These are phyloP conservation scores for Sordariomycetes sp. DNA, from an alignment of 2,329 filamentous ascomycete species.

Conservation along the genomic window DNA sequence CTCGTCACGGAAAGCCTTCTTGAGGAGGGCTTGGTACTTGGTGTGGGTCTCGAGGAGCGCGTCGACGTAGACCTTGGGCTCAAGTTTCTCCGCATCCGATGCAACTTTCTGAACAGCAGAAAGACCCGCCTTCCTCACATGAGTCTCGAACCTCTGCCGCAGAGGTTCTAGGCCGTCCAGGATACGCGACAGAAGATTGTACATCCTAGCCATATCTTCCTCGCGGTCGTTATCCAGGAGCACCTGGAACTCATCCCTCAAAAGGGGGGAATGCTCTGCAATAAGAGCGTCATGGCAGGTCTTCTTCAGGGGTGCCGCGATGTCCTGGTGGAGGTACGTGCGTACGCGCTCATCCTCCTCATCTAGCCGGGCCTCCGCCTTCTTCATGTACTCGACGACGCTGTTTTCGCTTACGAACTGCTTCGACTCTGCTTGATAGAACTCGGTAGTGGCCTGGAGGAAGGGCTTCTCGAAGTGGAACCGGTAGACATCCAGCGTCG, in stretches of 20 bases:
- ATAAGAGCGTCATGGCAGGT: conserved; percentile 85
- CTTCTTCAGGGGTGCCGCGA: conserved; percentile 72
- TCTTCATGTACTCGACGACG: conserved; percentile 99
- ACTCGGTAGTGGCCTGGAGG: conserved; percentile 69
- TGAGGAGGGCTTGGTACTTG: conserved; percentile 84
- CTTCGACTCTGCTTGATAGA: conserved; percentile 87
- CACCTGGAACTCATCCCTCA: conserved; percentile 91
- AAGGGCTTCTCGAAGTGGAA: conserved; percentile 90
- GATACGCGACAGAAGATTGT: conserved; percentile 79
- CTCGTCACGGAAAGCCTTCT: conserved; percentile 87
- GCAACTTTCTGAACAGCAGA: conserved; percentile 86
- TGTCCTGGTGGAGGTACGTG: conserved; percentile 86
- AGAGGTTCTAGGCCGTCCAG: conserved; percentile 86
- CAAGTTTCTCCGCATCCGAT: conserved; percentile 76
- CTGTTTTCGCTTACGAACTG: conserved; percentile 94
- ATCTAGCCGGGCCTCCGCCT: conserved; percentile 78
- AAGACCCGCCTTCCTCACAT: conserved; percentile 83
- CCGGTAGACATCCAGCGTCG: conserved; percentile 89
- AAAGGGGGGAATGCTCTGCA: conserved; percentile 71
- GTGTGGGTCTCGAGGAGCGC: conserved; percentile 89
- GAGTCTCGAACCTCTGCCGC: conserved; percentile 76
- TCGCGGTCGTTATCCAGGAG: conserved; percentile 89
- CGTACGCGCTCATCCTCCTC: conserved; percentile 93
- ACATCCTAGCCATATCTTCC: conserved; percentile 95
- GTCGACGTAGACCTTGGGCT: conserved; percentile 95